Base-by-base conservation (phyloP, 768 basidiomycete genomes). In the Sarcodon aspratus region DNA sequence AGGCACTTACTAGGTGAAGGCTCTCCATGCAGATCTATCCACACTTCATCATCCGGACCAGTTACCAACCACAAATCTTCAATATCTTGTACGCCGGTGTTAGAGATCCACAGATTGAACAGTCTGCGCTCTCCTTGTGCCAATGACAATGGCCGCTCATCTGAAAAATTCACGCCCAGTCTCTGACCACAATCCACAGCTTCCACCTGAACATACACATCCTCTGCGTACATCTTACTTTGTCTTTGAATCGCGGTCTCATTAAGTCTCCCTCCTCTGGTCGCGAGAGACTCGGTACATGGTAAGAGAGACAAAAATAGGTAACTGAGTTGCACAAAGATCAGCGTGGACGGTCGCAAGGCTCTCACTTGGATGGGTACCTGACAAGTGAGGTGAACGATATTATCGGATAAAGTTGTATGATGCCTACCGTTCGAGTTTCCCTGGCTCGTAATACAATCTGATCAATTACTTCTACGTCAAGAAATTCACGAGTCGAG, bases 251-350 rank as follows among this genome's bases (percentile, higher is more conserved):
- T 66, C 32, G 75, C 71, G 2, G 91, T 92, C 47, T 80, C 77
- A 47, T 93, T 79, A 9, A 96, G 68, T 46, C 92, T 71, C 42
- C 71, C 77, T 11, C 93, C 92, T n/a, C 79, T 81, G 33, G 70
- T 72, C 8, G 77, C 70, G 3, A 93, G 70, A 1, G 79, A 66
- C 61, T 94, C 92, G 0, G 61, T 69, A 21, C 72, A 69, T 2
- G 85, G 79, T 15, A 94, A 71, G 33, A 89, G 72, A 5, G 78
- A 78, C 33, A 93, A 73, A 60, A 93, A 94, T 32, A 79, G 63
- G 53, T 84, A 90, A 38, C 68, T 69, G 36, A 74, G 73, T 37
- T 80, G 65, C 11, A 75, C 74, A 38, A 94, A 64, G 18, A 63
- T 65, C 38, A 94, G 59, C 1, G 72, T 71, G 2, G 73, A 68